A percentile compares a stretch with the other conserved stretches of the same genome.
Evolutionary conservation across 148 eudicot genomes (phyloP).

Genomic region (Camellia sinensis): DNA sequence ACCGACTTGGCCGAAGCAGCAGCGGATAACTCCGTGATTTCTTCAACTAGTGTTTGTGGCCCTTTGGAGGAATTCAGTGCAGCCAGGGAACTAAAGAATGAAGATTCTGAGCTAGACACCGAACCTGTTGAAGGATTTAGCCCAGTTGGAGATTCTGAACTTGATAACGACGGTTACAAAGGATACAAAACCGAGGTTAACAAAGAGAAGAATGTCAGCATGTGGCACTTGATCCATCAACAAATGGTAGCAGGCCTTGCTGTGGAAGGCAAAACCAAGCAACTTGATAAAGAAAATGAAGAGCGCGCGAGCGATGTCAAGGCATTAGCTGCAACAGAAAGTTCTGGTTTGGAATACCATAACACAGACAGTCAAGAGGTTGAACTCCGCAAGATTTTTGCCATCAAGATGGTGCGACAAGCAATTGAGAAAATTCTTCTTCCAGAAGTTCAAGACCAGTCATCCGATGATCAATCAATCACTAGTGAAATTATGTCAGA

Average conservation of each 20-base stretch:
- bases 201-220: conserved; percentile 50
- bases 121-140: not conserved
- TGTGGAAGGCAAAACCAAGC: conserved; percentile 42
- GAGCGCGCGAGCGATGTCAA: conserved; percentile 20
- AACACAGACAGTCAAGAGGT: conserved; percentile 36
- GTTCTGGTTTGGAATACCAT: conserved; percentile 19
- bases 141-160: conserved; percentile 3
- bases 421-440: conserved; percentile 76
- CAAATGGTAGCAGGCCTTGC: conserved; percentile 56
- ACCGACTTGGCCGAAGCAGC: not conserved
- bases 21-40: not conserved
- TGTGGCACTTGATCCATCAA: conserved; percentile 86
- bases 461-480: conserved; percentile 40
- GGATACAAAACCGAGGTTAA: conserved; percentile 21
- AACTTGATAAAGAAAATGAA: conserved; percentile 29
- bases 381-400: conserved; percentile 60
- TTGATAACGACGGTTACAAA: not conserved
- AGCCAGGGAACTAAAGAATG: not conserved
- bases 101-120: not conserved
- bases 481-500: conserved; percentile 30
- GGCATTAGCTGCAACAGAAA: conserved; percentile 18
- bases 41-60: not conserved
- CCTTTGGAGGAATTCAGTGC: not conserved
- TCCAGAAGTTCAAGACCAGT: conserved; percentile 61
- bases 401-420: conserved; percentile 74